These are phyloP conservation scores for Davidsoniella australis DNA, from an alignment of 2,329 filamentous ascomycete species.

Conservation along the genomic window DNA sequence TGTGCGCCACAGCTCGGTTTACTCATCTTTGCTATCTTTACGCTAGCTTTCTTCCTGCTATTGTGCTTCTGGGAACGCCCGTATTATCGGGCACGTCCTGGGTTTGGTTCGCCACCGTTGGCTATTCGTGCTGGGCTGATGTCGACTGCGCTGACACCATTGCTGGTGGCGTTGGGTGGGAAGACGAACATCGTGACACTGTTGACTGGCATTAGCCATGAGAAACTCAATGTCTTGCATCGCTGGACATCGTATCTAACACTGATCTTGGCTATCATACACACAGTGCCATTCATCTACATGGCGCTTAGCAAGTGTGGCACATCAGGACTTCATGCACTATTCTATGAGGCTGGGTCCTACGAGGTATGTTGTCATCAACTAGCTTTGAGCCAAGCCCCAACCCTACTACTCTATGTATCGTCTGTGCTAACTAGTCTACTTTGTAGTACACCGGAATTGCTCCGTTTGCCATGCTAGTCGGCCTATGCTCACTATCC, in stretches of 20 bases:
- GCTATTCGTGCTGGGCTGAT: not conserved
- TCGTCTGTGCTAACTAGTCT: too few relatives aligned
- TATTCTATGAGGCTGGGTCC: not conserved
- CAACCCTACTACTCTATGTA: too few relatives aligned
- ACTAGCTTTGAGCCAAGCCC: too few relatives aligned
- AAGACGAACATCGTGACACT: slow-evolving; percentile 46
- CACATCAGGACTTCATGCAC: not conserved
- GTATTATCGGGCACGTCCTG: not conserved
- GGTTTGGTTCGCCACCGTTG: not conserved
- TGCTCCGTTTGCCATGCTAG: not conserved
- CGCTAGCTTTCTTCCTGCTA: not conserved
- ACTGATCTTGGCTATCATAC: slow-evolving; percentile 40
- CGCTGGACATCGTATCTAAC: slow-evolving; percentile 47
- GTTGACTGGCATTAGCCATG: slow-evolving; percentile 48
- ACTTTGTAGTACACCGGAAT: not conserved
- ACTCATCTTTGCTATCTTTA: not conserved
- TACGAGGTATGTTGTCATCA: not conserved
- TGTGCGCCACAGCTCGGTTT: not conserved
- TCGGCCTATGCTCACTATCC: not conserved
- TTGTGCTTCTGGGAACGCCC: not conserved
- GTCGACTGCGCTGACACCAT: not conserved
- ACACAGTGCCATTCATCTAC: slow-evolving; percentile 46
- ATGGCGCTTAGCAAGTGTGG: slow-evolving; percentile 23
- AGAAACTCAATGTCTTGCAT: slow-evolving; percentile 49
- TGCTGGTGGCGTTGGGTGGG: not conserved